Conservation (phyloP, 2,329 filamentous ascomycete genomes). For the Shiraia bambusicola region DNA sequence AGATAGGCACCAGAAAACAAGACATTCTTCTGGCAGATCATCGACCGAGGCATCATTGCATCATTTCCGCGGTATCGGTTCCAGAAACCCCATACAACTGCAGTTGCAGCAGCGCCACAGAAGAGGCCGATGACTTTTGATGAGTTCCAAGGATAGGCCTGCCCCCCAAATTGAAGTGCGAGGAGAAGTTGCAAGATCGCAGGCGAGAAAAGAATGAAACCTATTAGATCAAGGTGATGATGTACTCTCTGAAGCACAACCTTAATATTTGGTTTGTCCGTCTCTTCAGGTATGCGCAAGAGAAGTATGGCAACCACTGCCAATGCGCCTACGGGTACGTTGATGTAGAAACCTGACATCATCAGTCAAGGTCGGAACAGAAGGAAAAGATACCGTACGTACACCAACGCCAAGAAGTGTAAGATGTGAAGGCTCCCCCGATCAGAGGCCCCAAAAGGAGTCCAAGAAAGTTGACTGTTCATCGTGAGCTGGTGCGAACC, state of each 20-base stretch:
- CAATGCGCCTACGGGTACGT: slow-evolving; percentile 21
- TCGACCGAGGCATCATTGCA: background rate
- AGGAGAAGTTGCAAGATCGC: slow-evolving; percentile 26
- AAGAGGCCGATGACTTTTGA: slow-evolving; percentile 19
- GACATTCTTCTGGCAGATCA: background rate
- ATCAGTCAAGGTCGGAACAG: background rate
- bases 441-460: slow-evolving; percentile 29
- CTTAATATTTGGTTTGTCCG: background rate
- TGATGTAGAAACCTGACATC: slow-evolving; percentile 19
- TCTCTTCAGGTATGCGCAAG: background rate
- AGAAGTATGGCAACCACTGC: slow-evolving; percentile 9
- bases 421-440: slow-evolving; percentile 44
- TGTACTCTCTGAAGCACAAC: slow-evolving; percentile 6
- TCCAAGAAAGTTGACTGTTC: slow-evolving; percentile 1
- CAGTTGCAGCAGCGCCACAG: slow-evolving; percentile 15
- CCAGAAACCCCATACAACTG: background rate
- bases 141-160: slow-evolving; percentile 12
- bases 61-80: background rate
- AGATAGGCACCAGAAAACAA: slow-evolving; percentile 27
- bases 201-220: slow-evolving; percentile 39
- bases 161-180: slow-evolving; percentile 24
- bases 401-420: slow-evolving; percentile 45
- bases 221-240: slow-evolving; percentile 43
- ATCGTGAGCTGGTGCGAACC: background rate
- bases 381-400: slow-evolving; percentile 2